A percentile compares a stretch with the other conserved stretches of the same genome.
Conservation (phyloP, 2,329 filamentous ascomycete genomes). For the Penicillium italicum region DNA sequence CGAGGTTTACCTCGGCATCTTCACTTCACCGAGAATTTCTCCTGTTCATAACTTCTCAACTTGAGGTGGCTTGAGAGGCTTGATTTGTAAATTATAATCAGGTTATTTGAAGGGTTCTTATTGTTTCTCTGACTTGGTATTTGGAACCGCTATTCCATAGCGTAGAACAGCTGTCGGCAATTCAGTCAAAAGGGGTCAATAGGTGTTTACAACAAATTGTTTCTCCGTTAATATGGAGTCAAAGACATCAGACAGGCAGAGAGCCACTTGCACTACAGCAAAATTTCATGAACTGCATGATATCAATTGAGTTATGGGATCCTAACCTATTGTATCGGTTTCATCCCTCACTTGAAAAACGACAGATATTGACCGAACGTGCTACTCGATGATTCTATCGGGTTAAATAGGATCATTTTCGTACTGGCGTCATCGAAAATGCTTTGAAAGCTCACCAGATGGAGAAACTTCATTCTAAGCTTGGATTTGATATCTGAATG, state of each 20-base stretch:
- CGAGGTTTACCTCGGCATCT: slow-evolving; percentile 14
- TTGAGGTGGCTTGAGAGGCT: too few species aligned
- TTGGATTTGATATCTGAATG: too few species aligned
- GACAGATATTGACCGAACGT: too few species aligned
- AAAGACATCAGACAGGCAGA: not conserved
- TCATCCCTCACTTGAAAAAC: too few species aligned
- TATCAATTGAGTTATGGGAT: not conserved
- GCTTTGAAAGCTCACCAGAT: too few species aligned
- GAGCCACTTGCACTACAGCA: not conserved
- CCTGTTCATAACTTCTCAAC: not conserved
- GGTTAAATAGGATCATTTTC: too few species aligned
- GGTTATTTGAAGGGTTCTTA: not conserved
- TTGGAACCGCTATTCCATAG: too few species aligned
- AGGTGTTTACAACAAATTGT: not conserved
- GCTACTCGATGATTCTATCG: too few species aligned
- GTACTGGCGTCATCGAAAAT: too few species aligned
- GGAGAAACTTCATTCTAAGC: too few species aligned
- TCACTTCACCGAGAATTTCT: not conserved
- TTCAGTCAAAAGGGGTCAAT: not conserved
- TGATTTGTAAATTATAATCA: too few species aligned
- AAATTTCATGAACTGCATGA: not conserved
- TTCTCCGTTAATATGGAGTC: not conserved
- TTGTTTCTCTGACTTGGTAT: not conserved
- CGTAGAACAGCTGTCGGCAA: not conserved
- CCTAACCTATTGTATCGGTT: too few species aligned